These are phyloP conservation scores for Calonectria pseudoturangicola DNA, from an alignment of 2,329 filamentous ascomycete species.

Conservation along the genomic window DNA sequence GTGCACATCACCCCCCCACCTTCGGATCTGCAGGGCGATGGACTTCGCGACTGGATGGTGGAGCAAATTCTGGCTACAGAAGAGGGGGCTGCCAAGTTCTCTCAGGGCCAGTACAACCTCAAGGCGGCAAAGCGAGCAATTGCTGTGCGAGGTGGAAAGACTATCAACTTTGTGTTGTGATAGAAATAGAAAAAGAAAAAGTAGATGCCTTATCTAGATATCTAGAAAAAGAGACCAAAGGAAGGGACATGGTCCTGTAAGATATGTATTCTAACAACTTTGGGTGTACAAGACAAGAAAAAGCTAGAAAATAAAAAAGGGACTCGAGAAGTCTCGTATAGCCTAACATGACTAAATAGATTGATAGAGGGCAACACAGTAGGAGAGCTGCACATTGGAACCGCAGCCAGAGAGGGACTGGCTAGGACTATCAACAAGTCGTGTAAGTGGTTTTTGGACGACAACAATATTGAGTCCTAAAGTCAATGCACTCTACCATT, in stretches of 20 bases:
- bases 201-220: slow-evolving; percentile 22
- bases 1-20: slow-evolving; percentile 77
- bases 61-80: slow-evolving; percentile 76
- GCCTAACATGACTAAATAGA: background rate
- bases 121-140: slow-evolving; percentile 77
- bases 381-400: too few relatives aligned
- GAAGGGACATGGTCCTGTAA: background rate
- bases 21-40: slow-evolving; percentile 62
- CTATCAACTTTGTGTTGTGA: slow-evolving; percentile 84
- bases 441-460: too few relatives aligned
- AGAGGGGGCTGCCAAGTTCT: slow-evolving; percentile 75
- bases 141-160: slow-evolving; percentile 78
- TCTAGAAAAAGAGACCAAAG: slow-evolving; percentile 30
- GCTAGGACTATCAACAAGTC: background rate
- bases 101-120: slow-evolving; percentile 66
- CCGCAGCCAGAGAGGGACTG: background rate
- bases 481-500: too few relatives aligned
- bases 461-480: too few relatives aligned
- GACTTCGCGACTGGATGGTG: slow-evolving; percentile 77
- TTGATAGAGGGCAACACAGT: background rate
- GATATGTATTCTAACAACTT: slow-evolving; percentile 7
- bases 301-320: background rate
- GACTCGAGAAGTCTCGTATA: too few relatives aligned
- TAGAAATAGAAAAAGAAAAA: background rate
- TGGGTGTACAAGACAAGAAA: background rate